Conservation (phyloP, 2,329 filamentous ascomycete genomes). For the Neophaeococcomyces mojaviensis region DNA sequence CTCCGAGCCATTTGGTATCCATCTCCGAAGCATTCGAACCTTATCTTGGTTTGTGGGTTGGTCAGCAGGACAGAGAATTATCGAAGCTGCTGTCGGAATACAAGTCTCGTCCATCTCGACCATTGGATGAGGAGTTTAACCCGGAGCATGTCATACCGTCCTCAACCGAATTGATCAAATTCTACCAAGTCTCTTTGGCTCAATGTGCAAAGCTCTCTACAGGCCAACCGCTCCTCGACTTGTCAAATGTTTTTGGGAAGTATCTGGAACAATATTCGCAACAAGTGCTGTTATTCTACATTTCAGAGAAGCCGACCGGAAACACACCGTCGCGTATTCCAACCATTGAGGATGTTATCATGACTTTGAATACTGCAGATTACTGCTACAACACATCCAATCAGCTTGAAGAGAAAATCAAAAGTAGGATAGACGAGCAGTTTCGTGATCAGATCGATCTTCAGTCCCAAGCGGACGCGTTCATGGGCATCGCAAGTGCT, state of each 20-base stretch:
- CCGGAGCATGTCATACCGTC: constrained; percentile 83
- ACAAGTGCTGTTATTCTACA: constrained; percentile 72
- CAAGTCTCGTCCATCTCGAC: constrained; percentile 69
- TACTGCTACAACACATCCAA: constrained; percentile 93
- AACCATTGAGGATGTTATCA: constrained; percentile 64
- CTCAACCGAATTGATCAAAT: constrained; percentile 93
- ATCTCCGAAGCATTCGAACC: constrained; percentile 97
- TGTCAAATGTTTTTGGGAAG: constrained; percentile 78
- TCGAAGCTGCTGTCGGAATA: constrained; percentile 81
- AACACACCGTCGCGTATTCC: constrained; percentile 46
- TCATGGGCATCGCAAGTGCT: constrained; percentile 87
- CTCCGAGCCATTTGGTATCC: constrained; percentile 73
- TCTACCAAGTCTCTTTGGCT: constrained; percentile 84
- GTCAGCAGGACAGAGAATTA: constrained; percentile 86
- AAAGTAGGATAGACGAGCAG: constrained; percentile 76
- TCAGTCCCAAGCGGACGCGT: constrained; percentile 87
- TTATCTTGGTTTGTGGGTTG: constrained; percentile 93
- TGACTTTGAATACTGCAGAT: constrained; percentile 92
- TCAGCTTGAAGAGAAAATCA: constrained; percentile 91
- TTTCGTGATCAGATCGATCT: constrained; percentile 72
- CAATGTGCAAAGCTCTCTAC: constrained; percentile 96
- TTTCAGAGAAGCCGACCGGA: constrained; percentile 51
- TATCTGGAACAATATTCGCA: constrained; percentile 95
- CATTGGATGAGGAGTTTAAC: constrained; percentile 85
- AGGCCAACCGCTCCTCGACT: constrained; percentile 73